phyloP scores from a whole-genome alignment of 2,329 filamentous ascomycete genomes.

The Penicillium sumatraense region DNA sequence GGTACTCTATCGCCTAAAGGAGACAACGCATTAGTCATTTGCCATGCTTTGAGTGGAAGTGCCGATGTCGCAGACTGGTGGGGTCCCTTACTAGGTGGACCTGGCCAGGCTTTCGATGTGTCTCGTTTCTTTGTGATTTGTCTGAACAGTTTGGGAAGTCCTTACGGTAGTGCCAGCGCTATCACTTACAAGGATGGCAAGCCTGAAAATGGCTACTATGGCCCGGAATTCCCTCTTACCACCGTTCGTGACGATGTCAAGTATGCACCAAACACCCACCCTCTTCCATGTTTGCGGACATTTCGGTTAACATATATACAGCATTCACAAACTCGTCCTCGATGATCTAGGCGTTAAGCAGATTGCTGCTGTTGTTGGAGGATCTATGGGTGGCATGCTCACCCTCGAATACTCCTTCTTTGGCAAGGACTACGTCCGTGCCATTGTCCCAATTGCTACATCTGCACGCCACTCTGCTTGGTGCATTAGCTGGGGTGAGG shows the following conservation, averaged over 20 bases:
- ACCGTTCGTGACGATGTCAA: conserved; percentile 95
- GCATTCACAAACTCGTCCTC: conserved; percentile 59
- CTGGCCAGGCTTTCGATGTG: conserved; percentile 59
- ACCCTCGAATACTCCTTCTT: conserved; percentile 68
- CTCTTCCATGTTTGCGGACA: not conserved
- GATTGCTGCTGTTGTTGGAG: conserved; percentile 60
- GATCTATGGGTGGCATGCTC: conserved; percentile 64
- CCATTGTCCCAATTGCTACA: conserved; percentile 61
- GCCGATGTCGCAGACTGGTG: conserved; percentile 62
- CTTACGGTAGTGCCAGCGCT: conserved; percentile 60
- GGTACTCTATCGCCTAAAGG: conserved; percentile 59
- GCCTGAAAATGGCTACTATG: conserved; percentile 74
- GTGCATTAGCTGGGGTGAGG: conserved; percentile 64
- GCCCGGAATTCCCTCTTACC: conserved; percentile 93
- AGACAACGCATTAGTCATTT: conserved; percentile 69
- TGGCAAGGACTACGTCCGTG: conserved; percentile 65
- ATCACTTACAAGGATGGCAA: conserved; percentile 84
- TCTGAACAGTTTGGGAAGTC: conserved; percentile 59
- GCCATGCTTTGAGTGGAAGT: conserved; percentile 59
- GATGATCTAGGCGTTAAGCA: conserved; percentile 59
- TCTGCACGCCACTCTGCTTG: conserved; percentile 61
- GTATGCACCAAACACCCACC: conserved; percentile 58
- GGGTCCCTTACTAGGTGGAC: conserved; percentile 58
- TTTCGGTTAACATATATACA: conserved; percentile 26
- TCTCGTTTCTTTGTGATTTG: conserved; percentile 60